Evolutionary conservation across 305 asterid species (phyloP).

Genomic region (Ilex paraguariensis): DNA sequence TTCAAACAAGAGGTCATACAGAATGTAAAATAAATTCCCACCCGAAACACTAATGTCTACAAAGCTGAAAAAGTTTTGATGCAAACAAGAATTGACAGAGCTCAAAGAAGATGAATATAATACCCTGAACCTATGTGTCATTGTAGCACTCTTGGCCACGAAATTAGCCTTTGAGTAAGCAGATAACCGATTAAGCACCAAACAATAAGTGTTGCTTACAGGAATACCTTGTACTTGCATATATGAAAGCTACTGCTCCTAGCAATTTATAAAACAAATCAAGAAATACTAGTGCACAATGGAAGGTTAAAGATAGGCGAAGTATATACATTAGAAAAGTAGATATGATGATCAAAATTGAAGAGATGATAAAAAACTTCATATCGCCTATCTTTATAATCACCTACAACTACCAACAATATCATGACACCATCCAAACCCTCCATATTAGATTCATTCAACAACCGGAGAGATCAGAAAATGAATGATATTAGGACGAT

Average conservation of each 20-base stretch:
- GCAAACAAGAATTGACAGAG: not conserved
- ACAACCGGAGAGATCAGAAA: not conserved
- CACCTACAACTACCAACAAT: constrained; percentile 4
- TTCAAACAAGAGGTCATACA: constrained; percentile 15
- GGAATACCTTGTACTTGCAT: no score
- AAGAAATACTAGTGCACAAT: not conserved
- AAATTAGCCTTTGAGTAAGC: no score
- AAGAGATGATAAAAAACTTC: constrained; percentile 5
- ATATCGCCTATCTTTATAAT: not conserved
- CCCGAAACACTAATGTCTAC: not conserved
- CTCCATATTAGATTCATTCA: constrained; percentile 1
- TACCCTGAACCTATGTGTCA: no score
- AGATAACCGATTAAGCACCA: no score
- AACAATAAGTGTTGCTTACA: no score
- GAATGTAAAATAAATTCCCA: not conserved
- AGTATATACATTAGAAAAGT: not conserved
- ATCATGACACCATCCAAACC: constrained; percentile 3
- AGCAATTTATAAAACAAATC: no score
- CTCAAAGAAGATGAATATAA: no score
- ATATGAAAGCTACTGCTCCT: no score
- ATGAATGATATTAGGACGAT: no score
- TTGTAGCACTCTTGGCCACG: not conserved
- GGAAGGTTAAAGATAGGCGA: not conserved
- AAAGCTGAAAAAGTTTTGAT: not conserved
- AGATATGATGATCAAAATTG: constrained; percentile 4